A percentile compares a stretch with the other conserved stretches of the same genome.
Conservation (phyloP, 148 eudicot genomes). For the Silene conica region DNA sequence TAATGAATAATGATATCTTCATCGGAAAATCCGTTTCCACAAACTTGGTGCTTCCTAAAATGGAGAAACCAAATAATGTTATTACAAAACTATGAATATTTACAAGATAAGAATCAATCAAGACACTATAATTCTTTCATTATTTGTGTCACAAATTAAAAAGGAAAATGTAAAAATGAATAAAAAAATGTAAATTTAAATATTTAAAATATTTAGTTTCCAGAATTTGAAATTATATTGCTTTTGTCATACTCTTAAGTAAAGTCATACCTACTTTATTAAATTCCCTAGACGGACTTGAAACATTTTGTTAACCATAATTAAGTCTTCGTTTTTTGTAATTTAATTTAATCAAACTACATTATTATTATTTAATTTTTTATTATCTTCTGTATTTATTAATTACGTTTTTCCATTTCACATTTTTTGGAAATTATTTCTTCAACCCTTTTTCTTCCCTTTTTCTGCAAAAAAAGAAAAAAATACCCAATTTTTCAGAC, state of each 20-base stretch:
- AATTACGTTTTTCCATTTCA: slow-evolving; percentile 15
- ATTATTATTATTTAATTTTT: slow-evolving; percentile 46
- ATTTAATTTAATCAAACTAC: slow-evolving; percentile 43
- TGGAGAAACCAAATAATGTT: too few species aligned
- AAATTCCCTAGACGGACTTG: slow-evolving; percentile 91
- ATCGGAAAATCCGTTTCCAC: too few species aligned
- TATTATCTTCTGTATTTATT: slow-evolving; percentile 39
- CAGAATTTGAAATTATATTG: slow-evolving; percentile 25
- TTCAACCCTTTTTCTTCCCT: slow-evolving; percentile 35
- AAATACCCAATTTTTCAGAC: slow-evolving; percentile 29
- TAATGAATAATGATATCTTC: too few species aligned
- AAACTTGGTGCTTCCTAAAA: too few species aligned
- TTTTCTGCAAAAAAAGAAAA: slow-evolving; percentile 51
- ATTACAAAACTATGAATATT: too few species aligned
- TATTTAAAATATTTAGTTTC: slow-evolving; percentile 25
- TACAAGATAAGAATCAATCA: too few species aligned
- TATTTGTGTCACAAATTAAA: too few species aligned
- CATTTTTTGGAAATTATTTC: slow-evolving; percentile 24
- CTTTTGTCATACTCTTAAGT: slow-evolving; percentile 38
- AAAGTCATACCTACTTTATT: slow-evolving; percentile 48
- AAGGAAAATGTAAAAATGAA: slow-evolving; percentile 13
- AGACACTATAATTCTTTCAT: too few species aligned
- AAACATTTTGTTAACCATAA: slow-evolving; percentile 91
- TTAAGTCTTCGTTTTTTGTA: slow-evolving; percentile 63
- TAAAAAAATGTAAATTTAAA: slow-evolving; percentile 15